Percentiles rank a stretch among this genome's conserved stretches.
These are phyloP conservation scores for Quambalaria eucalypti DNA, from an alignment of 1,284 basidiomycete species.

Conservation along the genomic window DNA sequence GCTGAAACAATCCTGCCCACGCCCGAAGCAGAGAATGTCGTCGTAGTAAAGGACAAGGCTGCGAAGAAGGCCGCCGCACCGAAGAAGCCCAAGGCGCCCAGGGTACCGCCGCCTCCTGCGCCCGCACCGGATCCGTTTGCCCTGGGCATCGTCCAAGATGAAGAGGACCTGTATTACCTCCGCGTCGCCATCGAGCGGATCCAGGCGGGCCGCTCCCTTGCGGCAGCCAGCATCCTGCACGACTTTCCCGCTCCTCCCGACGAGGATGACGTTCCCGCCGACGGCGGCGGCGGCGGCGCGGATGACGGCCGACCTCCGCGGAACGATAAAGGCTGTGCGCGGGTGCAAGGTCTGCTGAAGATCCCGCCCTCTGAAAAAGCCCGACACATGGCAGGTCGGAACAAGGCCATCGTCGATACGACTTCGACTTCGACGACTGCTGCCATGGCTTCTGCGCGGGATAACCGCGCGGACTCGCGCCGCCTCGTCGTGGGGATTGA, in stretches of 20 bases:
- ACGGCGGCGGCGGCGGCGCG: slow-evolving; percentile 4
- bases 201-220: slow-evolving; percentile 21
- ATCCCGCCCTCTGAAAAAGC: slow-evolving; percentile 86
- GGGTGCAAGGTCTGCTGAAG: slow-evolving; percentile 90
- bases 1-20: no score
- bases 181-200: slow-evolving; percentile 57
- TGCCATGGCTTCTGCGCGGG: slow-evolving; percentile 67
- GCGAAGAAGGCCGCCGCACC: no score
- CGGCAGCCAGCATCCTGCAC: slow-evolving; percentile 10
- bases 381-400: slow-evolving; percentile 62
- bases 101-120: no score
- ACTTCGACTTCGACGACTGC: slow-evolving; percentile 31
- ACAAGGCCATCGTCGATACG: slow-evolving; percentile 51
- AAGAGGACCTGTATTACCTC: slow-evolving; percentile 82
- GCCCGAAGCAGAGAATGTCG: no score
- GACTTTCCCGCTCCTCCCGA: slow-evolving; percentile 8
- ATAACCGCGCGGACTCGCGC: slow-evolving; percentile 88
- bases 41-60: no score
- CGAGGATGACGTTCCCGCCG: slow-evolving; percentile 36
- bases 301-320: slow-evolving; percentile 10
- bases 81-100: no score
- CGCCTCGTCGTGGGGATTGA: slow-evolving; percentile 87
- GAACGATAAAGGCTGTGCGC: slow-evolving; percentile 70
- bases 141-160: slow-evolving; percentile 63
- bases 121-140: slow-evolving; percentile 59